Evolutionary conservation across 305 asterid genomes (phyloP), one percentile per base, ranked within the genome.

Genomic region (Striga hermonthica): DNA sequence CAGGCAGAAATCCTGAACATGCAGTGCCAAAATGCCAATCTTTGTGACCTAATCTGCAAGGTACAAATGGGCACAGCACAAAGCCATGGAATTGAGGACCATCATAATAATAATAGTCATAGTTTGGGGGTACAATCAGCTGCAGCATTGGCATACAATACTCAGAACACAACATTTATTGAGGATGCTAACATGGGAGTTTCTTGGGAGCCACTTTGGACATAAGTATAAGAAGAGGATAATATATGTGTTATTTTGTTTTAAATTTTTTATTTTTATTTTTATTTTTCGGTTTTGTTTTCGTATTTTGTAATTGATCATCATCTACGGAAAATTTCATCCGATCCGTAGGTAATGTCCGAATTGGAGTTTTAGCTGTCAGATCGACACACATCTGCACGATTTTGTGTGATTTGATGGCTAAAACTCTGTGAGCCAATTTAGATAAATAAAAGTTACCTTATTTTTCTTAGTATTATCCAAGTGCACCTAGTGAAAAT

Each of bases 181-280:
- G 87, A 82, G 38, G 90, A 82, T 57, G 69, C 40, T 60, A 64
- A 62, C 64, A n/a, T 78, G 31, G 79, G 80, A 28, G 77, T 70
- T 62, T 57, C 84, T 6, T 82, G 87, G 87, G 87, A 74, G 48
- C 86, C 90, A 9, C 84, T 84, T 6, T 82, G 90, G 87, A 78
- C 84, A 31, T 82, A 55, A 34, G 7, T 9, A 45, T 9, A 45
- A 45, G 31, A 22, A 22, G 31, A 22, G 31, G 31, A 22, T 22
- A 22, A 22, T 22, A 22, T 45, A 45, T 45, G 52, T 45, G 11
- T 9, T 45, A 45, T 45, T 1, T 45, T 9, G 3, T 9, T 45
- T 45, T 9, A 45, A 44, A 44, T 44, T 44, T 44, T 45, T 8
- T 4, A 1, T 5, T 45, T 45, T 45, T 9, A 1, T 45, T 45